These are phyloP conservation scores for Symbiodinium natans DNA, from an alignment of 73 alveolate species.

Conservation along the genomic window DNA sequence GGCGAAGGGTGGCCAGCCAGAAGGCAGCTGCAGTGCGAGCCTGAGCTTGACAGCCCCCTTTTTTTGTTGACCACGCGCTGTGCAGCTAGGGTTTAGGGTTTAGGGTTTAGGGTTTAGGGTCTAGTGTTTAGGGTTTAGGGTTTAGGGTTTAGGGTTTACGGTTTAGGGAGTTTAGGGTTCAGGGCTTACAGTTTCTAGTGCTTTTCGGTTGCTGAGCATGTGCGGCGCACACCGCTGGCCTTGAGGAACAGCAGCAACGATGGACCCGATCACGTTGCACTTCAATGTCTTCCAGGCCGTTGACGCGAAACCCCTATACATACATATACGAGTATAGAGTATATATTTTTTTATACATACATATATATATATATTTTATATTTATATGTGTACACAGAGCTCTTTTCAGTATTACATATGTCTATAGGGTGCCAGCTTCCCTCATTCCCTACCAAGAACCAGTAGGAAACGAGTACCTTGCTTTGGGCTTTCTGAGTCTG, in stretches of 20 bases:
- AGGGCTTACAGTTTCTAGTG: too few species aligned
- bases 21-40: too few species aligned
- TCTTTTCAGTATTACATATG: too few species aligned
- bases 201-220: background rate
- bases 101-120: too few species aligned
- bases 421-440: background rate
- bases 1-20: too few species aligned
- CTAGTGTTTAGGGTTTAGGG: background rate
- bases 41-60: too few species aligned
- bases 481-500: background rate
- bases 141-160: background rate
- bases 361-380: too few species aligned
- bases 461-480: background rate
- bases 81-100: too few species aligned
- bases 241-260: background rate
- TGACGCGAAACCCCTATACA: background rate
- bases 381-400: background rate
- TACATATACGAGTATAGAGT: background rate
- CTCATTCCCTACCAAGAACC: background rate
- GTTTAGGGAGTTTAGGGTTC: background rate
- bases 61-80: too few species aligned
- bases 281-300: constrained; percentile 58
- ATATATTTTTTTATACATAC: background rate
- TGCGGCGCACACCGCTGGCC: too few species aligned
- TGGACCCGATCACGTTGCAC: constrained; percentile 63